Conservation (phyloP, 2,329 filamentous ascomycete species). For the Aschersonia sp. region DNA sequence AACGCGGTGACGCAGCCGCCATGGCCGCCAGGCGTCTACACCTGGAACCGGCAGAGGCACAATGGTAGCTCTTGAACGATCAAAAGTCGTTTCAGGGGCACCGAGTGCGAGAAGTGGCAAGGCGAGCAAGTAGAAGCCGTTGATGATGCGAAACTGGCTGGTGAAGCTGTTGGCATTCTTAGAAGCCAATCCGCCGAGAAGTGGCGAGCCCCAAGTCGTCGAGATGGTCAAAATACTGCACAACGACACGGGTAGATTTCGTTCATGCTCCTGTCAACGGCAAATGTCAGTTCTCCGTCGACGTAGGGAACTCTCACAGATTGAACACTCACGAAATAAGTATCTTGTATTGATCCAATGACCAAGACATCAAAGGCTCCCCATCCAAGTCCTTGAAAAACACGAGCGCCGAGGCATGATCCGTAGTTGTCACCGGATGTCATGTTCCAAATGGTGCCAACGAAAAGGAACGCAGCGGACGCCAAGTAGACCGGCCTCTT, state of each 20-base stretch:
- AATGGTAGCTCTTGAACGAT: conserved; percentile 18
- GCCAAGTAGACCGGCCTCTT: conserved; percentile 38
- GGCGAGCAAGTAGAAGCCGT: conserved; percentile 29
- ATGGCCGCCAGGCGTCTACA: conserved; percentile 8
- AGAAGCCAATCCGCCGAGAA: conserved; percentile 32
- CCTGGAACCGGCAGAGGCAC: conserved; percentile 6
- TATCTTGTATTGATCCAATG: conserved; percentile 37
- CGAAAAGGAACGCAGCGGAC: conserved; percentile 29
- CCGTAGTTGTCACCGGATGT: conserved; percentile 23
- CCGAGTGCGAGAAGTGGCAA: conserved; percentile 32
- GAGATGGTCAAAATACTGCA: conserved; percentile 29
- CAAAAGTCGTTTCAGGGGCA: conserved; percentile 37
- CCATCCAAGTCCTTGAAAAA: conserved; percentile 44
- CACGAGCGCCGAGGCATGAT: conserved; percentile 34
- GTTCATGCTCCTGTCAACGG: conserved; percentile 32
- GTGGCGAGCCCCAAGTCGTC: conserved; percentile 37
- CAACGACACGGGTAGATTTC: conserved; percentile 26
- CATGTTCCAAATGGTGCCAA: conserved; percentile 36
- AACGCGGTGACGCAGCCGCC: conserved; percentile 13
- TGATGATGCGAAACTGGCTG: conserved; percentile 36
- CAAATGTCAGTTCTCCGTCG: not conserved
- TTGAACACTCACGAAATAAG: conserved; percentile 33
- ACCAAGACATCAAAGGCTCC: conserved; percentile 42
- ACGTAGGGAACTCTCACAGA: not conserved
- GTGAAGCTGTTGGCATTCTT: conserved; percentile 23